phyloP scores from a whole-genome alignment of 108 stramenopile species.

The Skeletonema menzelii region DNA sequence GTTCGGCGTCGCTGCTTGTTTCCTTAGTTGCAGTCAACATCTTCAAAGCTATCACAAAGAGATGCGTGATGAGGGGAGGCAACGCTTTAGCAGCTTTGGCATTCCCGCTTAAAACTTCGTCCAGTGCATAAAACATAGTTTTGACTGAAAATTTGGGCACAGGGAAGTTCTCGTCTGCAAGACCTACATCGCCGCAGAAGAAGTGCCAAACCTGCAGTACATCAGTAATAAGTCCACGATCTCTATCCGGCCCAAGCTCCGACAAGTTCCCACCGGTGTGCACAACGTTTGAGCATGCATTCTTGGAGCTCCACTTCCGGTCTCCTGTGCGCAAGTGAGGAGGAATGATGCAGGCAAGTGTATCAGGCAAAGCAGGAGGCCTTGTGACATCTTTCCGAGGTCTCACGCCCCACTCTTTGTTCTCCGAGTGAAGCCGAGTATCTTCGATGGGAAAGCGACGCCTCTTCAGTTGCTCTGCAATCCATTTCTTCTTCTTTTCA shows the following conservation, averaged over 20 bases:
- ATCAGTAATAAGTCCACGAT: constrained; percentile 61
- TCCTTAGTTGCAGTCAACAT: constrained; percentile 47
- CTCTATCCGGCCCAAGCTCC: constrained; percentile 18
- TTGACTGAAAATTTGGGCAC: constrained; percentile 67
- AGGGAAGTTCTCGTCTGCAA: constrained; percentile 35
- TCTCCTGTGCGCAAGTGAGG: constrained; percentile 28
- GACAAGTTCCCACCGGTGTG: constrained; percentile 19
- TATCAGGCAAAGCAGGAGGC: constrained; percentile 62
- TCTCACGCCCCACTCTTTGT: constrained; percentile 75
- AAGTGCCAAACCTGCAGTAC: constrained; percentile 79
- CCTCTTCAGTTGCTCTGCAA: constrained; percentile 57
- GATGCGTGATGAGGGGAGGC: constrained; percentile 75
- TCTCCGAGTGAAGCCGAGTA: constrained; percentile 67
- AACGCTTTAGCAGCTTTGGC: constrained; percentile 61
- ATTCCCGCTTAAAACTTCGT: constrained; percentile 65
- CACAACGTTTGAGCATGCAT: constrained; percentile 1
- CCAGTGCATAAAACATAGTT: constrained; percentile 66
- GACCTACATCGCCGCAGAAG: constrained; percentile 77
- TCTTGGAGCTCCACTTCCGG: constrained; percentile 15
- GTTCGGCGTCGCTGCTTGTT: constrained; percentile 21
- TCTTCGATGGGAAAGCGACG: constrained; percentile 87
- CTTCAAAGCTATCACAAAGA: constrained; percentile 70
- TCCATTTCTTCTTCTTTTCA: constrained; percentile 47
- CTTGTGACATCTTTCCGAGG: constrained; percentile 47
- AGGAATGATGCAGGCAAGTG: constrained; percentile 30